These are phyloP conservation scores for Nicotiana tomentosiformis DNA, from an alignment of 257 asterid genomes.

Conservation along the genomic window DNA sequence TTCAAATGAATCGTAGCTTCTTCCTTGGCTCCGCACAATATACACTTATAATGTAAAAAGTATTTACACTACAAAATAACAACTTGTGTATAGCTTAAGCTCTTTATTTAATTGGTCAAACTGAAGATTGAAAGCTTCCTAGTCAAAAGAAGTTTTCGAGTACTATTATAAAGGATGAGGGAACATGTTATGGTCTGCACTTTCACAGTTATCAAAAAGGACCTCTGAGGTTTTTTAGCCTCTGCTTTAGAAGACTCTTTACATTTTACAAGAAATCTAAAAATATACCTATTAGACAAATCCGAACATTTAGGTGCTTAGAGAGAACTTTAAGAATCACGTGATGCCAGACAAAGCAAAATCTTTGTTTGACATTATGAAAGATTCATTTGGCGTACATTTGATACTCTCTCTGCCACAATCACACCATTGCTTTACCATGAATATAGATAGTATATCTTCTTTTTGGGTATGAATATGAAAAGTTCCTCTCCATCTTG, in stretches of 20 bases:
- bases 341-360: slow-evolving; percentile 27
- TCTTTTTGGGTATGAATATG: background rate
- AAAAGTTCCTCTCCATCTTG: slow-evolving; percentile 1
- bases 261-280: slow-evolving; percentile 22
- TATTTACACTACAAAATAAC: no score
- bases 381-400: slow-evolving; percentile 25
- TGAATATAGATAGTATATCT: background rate
- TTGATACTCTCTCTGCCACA: slow-evolving; percentile 6
- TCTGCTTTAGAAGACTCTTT: slow-evolving; percentile 21
- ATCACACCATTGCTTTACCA: background rate
- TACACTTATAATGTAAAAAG: no score
- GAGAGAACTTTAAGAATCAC: slow-evolving; percentile 15
- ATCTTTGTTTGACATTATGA: slow-evolving; percentile 18
- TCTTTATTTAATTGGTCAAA: background rate
- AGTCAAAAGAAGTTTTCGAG: slow-evolving; percentile 31
- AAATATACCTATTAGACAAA: slow-evolving; percentile 1
- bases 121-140: background rate
- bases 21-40: no score
- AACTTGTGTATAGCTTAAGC: background rate
- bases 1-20: no score
- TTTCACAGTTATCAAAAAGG: slow-evolving; percentile 31
- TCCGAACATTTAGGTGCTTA: slow-evolving; percentile 19
- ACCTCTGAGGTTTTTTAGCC: background rate
- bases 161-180: background rate
- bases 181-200: slow-evolving; percentile 23